These are phyloP conservation scores for Plenodomus tracheiphilus DNA, from an alignment of 2,329 filamentous ascomycete species.

Conservation along the genomic window DNA sequence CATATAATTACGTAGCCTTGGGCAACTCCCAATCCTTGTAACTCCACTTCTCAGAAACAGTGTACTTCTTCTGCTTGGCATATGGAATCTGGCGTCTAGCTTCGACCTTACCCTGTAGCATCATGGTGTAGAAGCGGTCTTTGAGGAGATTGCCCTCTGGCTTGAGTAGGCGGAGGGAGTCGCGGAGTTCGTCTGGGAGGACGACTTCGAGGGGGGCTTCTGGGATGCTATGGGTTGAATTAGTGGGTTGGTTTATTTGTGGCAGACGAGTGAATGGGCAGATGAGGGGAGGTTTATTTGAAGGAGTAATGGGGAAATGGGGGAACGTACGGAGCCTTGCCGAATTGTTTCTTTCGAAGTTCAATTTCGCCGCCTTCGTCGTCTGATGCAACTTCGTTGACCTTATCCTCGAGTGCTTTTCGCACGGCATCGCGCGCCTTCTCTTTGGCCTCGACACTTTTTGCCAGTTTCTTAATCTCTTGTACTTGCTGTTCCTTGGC, in stretches of 20 bases:
- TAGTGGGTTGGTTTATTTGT: conserved; percentile 20
- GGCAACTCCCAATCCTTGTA: conserved; percentile 85
- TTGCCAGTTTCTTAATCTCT: conserved; percentile 70
- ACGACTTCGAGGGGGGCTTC: conserved; percentile 62
- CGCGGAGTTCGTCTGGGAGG: conserved; percentile 55
- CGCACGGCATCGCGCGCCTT: conserved; percentile 37
- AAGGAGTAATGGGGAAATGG: not conserved
- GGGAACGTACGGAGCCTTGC: conserved; percentile 58
- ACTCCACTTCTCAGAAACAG: conserved; percentile 92
- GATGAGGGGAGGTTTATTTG: no score
- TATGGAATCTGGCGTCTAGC: conserved; percentile 76
- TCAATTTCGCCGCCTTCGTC: conserved; percentile 45
- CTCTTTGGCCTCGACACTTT: conserved; percentile 65
- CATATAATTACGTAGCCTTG: not conserved
- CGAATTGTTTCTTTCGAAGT: conserved; percentile 73
- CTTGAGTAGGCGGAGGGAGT: conserved; percentile 61
- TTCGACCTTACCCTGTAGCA: conserved; percentile 89
- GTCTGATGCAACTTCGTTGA: conserved; percentile 28
- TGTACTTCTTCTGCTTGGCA: conserved; percentile 78
- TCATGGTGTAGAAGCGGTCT: conserved; percentile 85
- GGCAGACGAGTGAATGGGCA: no score
- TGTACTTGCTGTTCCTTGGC: conserved; percentile 72
- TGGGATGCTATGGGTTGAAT: conserved; percentile 64
- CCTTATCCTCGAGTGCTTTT: conserved; percentile 30
- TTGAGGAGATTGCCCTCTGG: conserved; percentile 95